A percentile compares a stretch with the other conserved stretches of the same genome.
Conservation (phyloP, 31 red algal genomes). For the Asparagopsis taxiformis region DNA sequence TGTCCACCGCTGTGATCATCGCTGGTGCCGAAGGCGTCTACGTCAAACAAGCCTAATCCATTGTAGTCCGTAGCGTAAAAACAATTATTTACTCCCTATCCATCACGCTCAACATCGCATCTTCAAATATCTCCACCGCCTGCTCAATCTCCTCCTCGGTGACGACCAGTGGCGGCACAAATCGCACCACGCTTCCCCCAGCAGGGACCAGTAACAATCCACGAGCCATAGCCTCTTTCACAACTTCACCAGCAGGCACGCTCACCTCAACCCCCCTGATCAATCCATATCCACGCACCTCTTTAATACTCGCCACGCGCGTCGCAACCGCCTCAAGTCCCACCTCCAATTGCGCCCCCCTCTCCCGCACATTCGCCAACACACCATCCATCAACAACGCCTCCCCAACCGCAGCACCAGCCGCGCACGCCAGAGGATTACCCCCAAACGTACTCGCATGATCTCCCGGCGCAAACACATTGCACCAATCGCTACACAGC, state of each 20-base stretch:
- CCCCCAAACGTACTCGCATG: constrained; percentile 95
- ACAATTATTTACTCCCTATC: too few species aligned
- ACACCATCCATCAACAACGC: constrained; percentile 24
- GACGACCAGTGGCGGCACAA: constrained; percentile 91
- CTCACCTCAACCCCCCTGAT: constrained; percentile 75
- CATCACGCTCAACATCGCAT: too few species aligned
- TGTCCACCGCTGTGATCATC: constrained; percentile 86
- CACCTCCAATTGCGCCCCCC: constrained; percentile 60
- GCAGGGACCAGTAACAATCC: constrained; percentile 80
- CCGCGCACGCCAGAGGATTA: constrained; percentile 77
- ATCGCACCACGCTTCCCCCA: constrained; percentile 73
- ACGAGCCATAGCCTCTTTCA: constrained; percentile 46
- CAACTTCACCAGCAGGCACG: constrained; percentile 40
- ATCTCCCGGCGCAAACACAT: constrained; percentile 83
- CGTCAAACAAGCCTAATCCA: constrained; percentile 65
- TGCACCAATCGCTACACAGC: constrained; percentile 50
- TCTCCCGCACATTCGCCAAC: constrained; percentile 54
- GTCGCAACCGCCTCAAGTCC: constrained; percentile 35
- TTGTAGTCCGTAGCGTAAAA: too few species aligned
- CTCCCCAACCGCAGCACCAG: constrained; percentile 70
- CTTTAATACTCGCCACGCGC: constrained; percentile 9
- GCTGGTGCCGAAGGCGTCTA: constrained; percentile 76
- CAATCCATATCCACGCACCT: constrained; percentile 81
- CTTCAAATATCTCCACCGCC: constrained; percentile 55
- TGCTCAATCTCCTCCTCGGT: constrained; percentile 56